Evolutionary conservation across 2,329 filamentous ascomycete species (phyloP), one percentile per base, ranked within the genome.

Genomic region (Emmonsiellopsis sp.): DNA sequence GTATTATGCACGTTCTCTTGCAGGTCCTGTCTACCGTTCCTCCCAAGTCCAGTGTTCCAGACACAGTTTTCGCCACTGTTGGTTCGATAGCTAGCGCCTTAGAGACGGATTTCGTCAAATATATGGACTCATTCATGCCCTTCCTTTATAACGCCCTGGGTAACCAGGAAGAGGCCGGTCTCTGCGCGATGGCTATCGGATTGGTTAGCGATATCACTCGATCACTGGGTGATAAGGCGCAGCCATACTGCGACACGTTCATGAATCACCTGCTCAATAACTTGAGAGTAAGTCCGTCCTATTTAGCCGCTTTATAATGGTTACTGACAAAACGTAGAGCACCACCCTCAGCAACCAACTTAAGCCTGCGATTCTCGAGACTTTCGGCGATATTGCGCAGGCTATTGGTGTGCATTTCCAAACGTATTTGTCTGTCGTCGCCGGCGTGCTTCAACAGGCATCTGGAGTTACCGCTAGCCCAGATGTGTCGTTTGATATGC

Each of bases 201-300:
- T 81, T 98, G 53, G 92, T 97, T 61, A 95, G 92, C 70, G 93
- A 98, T 68, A 93, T 98, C 63, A 92, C 90, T 51, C 86, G 93
- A 63, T 93, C 92, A 13, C 79, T 97, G 67, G 88, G 90, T 68
- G 85, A 90, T 67, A 87, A 87, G 69, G 88, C 92, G 65, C 88
- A 95, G 73, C 93, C 92, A 54, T 97, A 86, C 77, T 98, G 93
- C 72, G 93, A 98, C 65, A 82, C 85, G 60, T 96, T 97, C 71
- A 98, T 98, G 93, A 98, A 98, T 78, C 87, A 93, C 68, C 78
- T 98, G 55, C 81, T 98, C 58, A 91, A 89, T 77, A 94, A 95
- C 72, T 76, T 98, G 42, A 83, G 88, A 70, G 86, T 88, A 71
- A 59, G 67, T 53, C 53, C 36, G 39, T 39, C 42, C 36, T 52